Conservation (phyloP, 441 rosid species). For the Erodium trifolium region DNA sequence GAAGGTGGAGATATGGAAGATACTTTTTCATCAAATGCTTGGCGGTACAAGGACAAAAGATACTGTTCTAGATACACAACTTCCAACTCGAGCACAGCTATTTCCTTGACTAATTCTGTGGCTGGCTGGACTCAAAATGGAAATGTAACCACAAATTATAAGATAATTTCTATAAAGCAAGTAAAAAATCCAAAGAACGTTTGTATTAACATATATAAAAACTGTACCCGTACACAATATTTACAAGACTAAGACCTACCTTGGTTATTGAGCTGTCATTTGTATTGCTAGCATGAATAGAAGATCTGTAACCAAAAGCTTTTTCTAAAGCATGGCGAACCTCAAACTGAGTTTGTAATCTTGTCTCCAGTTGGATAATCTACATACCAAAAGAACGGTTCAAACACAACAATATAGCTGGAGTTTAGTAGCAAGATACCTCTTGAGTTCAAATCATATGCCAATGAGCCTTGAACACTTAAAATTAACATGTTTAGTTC, state of each 20-base stretch:
- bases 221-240: no score
- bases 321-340: constrained; percentile 70
- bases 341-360: constrained; percentile 66
- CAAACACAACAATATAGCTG: no score
- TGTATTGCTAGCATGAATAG: constrained; percentile 25
- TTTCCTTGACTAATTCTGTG: constrained; percentile 69
- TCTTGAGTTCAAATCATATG: no score
- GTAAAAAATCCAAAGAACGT: not conserved
- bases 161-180: constrained; percentile 6
- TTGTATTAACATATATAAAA: no score
- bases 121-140: constrained; percentile 49
- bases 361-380: constrained; percentile 82
- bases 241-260: constrained; percentile 30
- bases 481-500: not conserved
- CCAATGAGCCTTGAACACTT: no score
- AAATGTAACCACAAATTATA: constrained; percentile 8
- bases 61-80: constrained; percentile 79
- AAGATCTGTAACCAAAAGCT: constrained; percentile 57
- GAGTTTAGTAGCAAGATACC: not conserved
- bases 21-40: constrained; percentile 67
- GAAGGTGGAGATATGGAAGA: constrained; percentile 38
- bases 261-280: constrained; percentile 46
- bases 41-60: constrained; percentile 78
- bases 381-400: constrained; percentile 21
- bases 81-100: constrained; percentile 81